Base-by-base conservation (phyloP, 108 stramenopile species). In the Mayamaea pseudoterrestris region DNA sequence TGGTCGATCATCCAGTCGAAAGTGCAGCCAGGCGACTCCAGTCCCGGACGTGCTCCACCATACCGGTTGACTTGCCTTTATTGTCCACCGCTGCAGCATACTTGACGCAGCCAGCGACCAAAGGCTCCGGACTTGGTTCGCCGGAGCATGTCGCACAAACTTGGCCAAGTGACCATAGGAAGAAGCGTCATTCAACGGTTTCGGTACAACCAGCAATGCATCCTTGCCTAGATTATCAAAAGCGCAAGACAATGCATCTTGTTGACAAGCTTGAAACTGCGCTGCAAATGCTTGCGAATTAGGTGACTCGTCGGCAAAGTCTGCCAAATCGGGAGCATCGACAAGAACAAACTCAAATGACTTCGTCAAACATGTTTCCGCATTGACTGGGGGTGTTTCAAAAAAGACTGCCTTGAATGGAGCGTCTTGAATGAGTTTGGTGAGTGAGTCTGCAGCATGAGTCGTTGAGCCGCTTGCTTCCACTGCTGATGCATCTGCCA, bases 11-110 rank as follows among this genome's bases (percentile, higher is more conserved):
- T 86, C 79, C 20, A 86, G 13, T 21, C 84, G 71, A 12, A 86
- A 51, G 41, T 86, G 83, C 8, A 86, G 56, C 78, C 79, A 86
- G 0, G 76, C 68, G 9, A 86, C 69, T 21, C 83, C 83, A 57
- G 66, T 65, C 5, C 84, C 84, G 41, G 53, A 50, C 6, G 84
- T 86, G 31, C 71, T 71, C 41, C 81, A 65, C 79, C 76, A 86
- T 12, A 66, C 17, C 16, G 66, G 55, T 47, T 62, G 61, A 11
- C 23, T 30, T 23, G 30, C 30, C 17, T 34, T n/a, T 13, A 20
- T 40, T n/a, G 44, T 25, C 12, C 41, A 42, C 27, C 43, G 50
- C 37, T 61, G 50, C 35, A 54, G 25, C 27, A 39, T 18, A 4
- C 16, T 58, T 31, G 55, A 41, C 27, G 47, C 57, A 3, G 55